Conservation (phyloP, 139 green algal species). For the Protoeuglena noctilucae region DNA sequence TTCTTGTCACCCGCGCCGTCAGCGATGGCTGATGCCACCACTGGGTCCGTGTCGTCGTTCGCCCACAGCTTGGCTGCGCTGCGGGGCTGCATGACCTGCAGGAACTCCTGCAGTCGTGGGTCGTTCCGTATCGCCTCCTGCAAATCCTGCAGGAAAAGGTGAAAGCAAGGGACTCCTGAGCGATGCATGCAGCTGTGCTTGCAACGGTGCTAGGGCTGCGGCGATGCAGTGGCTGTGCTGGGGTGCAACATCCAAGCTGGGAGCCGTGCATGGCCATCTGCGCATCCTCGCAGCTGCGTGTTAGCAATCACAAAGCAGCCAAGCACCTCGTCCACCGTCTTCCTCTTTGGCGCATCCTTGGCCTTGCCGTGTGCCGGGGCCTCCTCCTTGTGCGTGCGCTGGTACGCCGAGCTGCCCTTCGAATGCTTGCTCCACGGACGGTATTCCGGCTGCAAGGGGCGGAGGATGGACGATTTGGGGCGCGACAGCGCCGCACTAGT, state of each 20-base stretch:
- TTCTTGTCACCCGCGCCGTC: constrained; percentile 7
- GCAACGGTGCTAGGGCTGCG: too few relatives aligned
- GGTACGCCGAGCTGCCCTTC: neutral
- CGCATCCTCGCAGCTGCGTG: too few relatives aligned
- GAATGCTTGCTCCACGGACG: neutral
- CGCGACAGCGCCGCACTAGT: too few relatives aligned
- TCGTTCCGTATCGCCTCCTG: constrained; percentile 18
- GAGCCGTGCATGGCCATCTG: too few relatives aligned
- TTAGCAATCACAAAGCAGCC: too few relatives aligned
- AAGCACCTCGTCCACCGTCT: constrained; percentile 11
- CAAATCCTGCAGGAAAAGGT: neutral
- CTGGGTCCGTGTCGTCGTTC: constrained; percentile 60
- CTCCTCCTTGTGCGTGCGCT: neutral
- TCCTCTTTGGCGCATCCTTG: neutral
- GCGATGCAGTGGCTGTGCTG: too few relatives aligned
- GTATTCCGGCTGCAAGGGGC: too few relatives aligned
- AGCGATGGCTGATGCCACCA: too few relatives aligned
- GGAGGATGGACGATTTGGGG: too few relatives aligned
- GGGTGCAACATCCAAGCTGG: too few relatives aligned
- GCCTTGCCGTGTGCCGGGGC: neutral
- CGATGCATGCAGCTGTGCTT: neutral
- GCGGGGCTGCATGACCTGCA: constrained; percentile 73
- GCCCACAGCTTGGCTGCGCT: constrained; percentile 56
- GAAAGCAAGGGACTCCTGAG: too few relatives aligned
- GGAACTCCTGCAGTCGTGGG: constrained; percentile 73